Percentiles rank a stretch among this genome's conserved stretches.
These are phyloP conservation scores for Barnettozyma populi DNA, from an alignment of 805 yeast genomes.

Conservation along the genomic window DNA sequence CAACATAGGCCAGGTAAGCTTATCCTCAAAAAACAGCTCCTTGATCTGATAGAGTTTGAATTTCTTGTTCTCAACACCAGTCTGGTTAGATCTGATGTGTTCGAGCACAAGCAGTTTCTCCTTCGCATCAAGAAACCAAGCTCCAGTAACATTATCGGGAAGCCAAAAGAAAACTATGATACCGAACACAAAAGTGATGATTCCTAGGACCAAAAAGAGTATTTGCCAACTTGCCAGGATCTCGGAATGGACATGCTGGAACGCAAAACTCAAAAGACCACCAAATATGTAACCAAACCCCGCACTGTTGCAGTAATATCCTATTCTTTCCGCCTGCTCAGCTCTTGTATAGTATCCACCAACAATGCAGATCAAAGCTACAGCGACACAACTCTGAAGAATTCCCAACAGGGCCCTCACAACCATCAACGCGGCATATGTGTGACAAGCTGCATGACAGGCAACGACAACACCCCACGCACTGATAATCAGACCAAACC, in stretches of 20 bases:
- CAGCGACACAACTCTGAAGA: conserved; percentile 29
- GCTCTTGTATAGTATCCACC: conserved; percentile 40
- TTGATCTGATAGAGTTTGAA: conserved; percentile 35
- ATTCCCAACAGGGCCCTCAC: conserved; percentile 45
- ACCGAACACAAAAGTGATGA: conserved; percentile 45
- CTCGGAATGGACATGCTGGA: conserved; percentile 41
- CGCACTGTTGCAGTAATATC: conserved; percentile 25
- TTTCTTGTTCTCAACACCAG: conserved; percentile 40
- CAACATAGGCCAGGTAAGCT: conserved; percentile 40
- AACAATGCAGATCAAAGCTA: too few relatives aligned
- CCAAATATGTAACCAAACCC: conserved; percentile 27
- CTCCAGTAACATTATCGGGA: conserved; percentile 41
- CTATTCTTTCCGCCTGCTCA: conserved; percentile 46
- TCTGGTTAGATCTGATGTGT: conserved; percentile 36
- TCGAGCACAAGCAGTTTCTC: conserved; percentile 37
- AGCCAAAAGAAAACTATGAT: conserved; percentile 33
- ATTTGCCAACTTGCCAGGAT: conserved; percentile 49
- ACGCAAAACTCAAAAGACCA: conserved; percentile 41
- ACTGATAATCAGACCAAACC: conserved; percentile 37
- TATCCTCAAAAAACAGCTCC: conserved; percentile 38
- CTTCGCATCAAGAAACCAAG: conserved; percentile 27
- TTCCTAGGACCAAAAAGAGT: conserved; percentile 48
- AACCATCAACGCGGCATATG: conserved; percentile 46
- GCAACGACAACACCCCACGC: conserved; percentile 47
- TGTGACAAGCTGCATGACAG: conserved; percentile 42